phyloP scores from a whole-genome alignment of 176 grass and related monocot species.

The Musa itinerans region DNA sequence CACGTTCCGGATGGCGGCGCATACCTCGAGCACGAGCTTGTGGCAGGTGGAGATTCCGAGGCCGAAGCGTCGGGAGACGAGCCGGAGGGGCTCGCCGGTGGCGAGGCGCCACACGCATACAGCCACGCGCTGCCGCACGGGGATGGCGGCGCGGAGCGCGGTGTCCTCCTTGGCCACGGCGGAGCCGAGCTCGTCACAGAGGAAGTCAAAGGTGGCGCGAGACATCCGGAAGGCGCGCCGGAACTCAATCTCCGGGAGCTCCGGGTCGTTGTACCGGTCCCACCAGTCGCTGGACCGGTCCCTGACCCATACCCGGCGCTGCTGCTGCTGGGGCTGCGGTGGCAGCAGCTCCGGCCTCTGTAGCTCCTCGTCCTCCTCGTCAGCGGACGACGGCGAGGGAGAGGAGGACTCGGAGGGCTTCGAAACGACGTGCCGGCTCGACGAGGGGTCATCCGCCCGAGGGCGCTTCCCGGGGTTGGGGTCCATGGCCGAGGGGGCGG shows the following conservation, averaged over 20 bases:
- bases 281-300: slow-evolving; percentile 11
- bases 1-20: slow-evolving; percentile 2
- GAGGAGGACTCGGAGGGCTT: neutral
- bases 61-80: slow-evolving; percentile 11
- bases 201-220: slow-evolving; percentile 13
- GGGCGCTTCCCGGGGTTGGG: too few relatives aligned
- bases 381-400: neutral
- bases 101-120: slow-evolving; percentile 7
- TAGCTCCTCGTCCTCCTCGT: neutral
- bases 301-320: neutral
- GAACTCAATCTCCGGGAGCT: slow-evolving; percentile 10
- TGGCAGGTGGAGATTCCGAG: slow-evolving; percentile 19
- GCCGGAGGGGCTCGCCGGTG: slow-evolving; percentile 9
- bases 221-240: slow-evolving; percentile 7
- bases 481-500: too few relatives aligned
- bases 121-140: slow-evolving; percentile 5
- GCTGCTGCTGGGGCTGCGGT: neutral
- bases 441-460: too few relatives aligned
- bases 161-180: slow-evolving; percentile 13
- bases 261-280: slow-evolving; percentile 4
- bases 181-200: neutral
- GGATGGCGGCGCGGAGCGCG: slow-evolving; percentile 6
- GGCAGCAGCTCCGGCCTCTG: neutral
- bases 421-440: too few relatives aligned
- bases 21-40: slow-evolving; percentile 17